Base-by-base conservation (phyloP, 2,329 filamentous ascomycete genomes). In the Phialophora chinensis region DNA sequence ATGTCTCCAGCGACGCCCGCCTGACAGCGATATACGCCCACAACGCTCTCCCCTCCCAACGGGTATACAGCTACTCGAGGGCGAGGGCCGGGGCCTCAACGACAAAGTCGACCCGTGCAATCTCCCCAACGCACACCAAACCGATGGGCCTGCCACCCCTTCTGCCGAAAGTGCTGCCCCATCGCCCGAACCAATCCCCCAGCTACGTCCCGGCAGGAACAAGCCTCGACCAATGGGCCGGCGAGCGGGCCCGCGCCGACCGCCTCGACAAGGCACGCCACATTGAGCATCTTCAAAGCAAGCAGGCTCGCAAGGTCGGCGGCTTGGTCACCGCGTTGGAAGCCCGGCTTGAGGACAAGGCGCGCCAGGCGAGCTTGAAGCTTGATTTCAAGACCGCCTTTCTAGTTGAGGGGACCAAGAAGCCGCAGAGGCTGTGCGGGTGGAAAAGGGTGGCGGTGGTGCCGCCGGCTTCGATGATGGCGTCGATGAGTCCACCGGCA, bases 1-100 rank as follows among this genome's bases (percentile, higher is more conserved):
- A 49, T 23, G 4, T 49, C 20, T 49, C 44, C 44, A 49, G 44
- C 44, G 44, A 49, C 44, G 44, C 44, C 17, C 44, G 44, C 44
- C 44, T 49, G 2, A 49, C 17, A 49, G 44, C 44, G 17, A 49
- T 49, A n/a, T 49, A 49, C 44, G 44, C 44, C 44, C 17, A n/a
- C 17, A 20, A 49, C 44, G 44, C 44, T 1, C 17, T 23, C 44
- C 44, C 44, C 6, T n/a, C 17, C 6, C 44, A 49, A 49, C 44
- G 20, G 44, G 10, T 49, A 3, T n/a, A n/a, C 44, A 49, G 17
- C 20, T 49, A 49, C 17, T 17, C 44, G 20, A n/a, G 44, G 17
- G 44, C 44, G 20, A n/a, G 17, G 17, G 20, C 4, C 2, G 10
- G 33, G 33, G 2, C 10, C 29, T 31, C 42, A 20, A 20, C 17